Percentiles rank a stretch among this genome's conserved stretches.
Conservation (phyloP, 768 basidiomycete genomes). For the Suillus subalutaceus region DNA sequence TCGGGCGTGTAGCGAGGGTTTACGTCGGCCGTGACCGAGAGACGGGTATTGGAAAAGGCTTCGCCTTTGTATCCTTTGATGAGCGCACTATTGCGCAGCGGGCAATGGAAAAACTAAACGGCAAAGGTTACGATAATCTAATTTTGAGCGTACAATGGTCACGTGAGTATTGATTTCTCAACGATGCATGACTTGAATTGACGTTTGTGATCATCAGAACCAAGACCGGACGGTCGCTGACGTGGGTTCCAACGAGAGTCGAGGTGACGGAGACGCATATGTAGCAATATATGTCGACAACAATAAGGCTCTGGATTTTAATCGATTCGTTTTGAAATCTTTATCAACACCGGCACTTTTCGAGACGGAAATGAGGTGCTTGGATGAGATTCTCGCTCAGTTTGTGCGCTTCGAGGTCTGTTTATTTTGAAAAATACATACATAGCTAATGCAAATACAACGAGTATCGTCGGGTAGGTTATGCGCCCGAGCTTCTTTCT, state of each 20-base stretch:
- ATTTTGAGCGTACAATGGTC: slow-evolving; percentile 75
- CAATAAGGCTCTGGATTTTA: background rate
- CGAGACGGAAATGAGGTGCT: background rate
- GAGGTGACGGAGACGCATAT: background rate
- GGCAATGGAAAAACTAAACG: slow-evolving; percentile 92
- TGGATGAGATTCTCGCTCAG: background rate
- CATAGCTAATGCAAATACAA: background rate
- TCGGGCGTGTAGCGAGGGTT: slow-evolving; percentile 86
- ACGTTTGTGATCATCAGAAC: slow-evolving; percentile 34
- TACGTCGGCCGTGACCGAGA: slow-evolving; percentile 95
- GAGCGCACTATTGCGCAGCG: slow-evolving; percentile 74
- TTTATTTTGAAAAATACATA: background rate
- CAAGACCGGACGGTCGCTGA: slow-evolving; percentile 45
- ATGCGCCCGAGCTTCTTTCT: background rate
- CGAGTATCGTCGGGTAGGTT: background rate
- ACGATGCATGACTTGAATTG: background rate
- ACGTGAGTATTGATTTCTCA: slow-evolving; percentile 42
- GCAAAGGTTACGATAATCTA: slow-evolving; percentile 90
- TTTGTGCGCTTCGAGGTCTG: background rate
- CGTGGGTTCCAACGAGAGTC: background rate
- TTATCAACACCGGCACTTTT: background rate
- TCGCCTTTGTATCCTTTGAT: slow-evolving; percentile 97
- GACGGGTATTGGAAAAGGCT: slow-evolving; percentile 93
- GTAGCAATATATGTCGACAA: slow-evolving; percentile 1
- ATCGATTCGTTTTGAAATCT: background rate